Base-by-base conservation (phyloP, 2,329 filamentous ascomycete genomes). In the Karstenula rhodostoma region DNA sequence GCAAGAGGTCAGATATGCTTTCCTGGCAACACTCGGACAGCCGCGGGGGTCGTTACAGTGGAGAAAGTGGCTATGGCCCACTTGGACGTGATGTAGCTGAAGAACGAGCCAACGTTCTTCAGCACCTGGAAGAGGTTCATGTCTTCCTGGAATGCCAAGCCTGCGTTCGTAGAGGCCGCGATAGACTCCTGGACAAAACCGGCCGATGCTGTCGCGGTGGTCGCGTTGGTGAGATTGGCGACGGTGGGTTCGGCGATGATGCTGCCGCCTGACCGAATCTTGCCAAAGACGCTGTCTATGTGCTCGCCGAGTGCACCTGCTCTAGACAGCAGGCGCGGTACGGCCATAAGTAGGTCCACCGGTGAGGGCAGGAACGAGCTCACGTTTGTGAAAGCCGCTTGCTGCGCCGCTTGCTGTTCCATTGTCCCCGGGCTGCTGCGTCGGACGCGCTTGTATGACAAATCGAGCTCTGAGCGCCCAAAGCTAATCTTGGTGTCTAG, bases 1-100 rank as follows among this genome's bases (percentile, higher is more conserved):
- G 25, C 54, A 9, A 44, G 22, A 29, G 22, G 19, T 23, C 48
- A 63, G 35, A 67, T 42, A 15, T 9, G 23, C 19, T 23, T 1
- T 27, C 8, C 4, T n/a, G 19, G 32, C 17, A 13, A 23, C 19
- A 43, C 12, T 7, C 7, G 13, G 22, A n/a, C 19, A 53, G 29
- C 25, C 9, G 12, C 4, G 50, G 54, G 27, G 72, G 33, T 22
- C 10, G 81, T 77, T 76, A 87, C 85, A 84, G 94, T 91, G 40
- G 89, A 87, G 69, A 98, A 89, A 70, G 93, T 97, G 55, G 90
- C 89, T 59, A 98, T 81, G 0, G 94, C 94, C 95, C 95, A 98
- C 77, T 77, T 77, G n/a, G 72, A 73, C 0, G 75, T 76, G 35
- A 77, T 70, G 78, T 98, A 99, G 69, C 89, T 91, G 78, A 98